Evolutionary conservation across 1,284 basidiomycete species (phyloP).

Genomic region (Psilocybe mexicana): DNA sequence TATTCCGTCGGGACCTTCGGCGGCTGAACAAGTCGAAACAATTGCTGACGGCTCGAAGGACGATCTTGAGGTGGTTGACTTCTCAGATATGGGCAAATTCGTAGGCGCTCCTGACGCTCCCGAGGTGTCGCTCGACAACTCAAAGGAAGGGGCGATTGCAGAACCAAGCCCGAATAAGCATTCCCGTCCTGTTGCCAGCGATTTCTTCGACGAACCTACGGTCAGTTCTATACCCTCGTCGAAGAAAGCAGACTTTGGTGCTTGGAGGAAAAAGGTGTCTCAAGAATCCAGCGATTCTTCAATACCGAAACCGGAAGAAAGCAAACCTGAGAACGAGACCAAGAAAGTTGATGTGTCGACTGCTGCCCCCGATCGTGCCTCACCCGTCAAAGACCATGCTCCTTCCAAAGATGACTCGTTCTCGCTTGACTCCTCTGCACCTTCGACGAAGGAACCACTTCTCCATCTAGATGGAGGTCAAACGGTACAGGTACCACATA

Average conservation of each 20-base stretch:
- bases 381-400: slow-evolving; percentile 9
- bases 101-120: slow-evolving; percentile 43
- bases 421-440: slow-evolving; percentile 6
- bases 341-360: slow-evolving; percentile 5
- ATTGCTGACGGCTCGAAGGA: slow-evolving; percentile 53
- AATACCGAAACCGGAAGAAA: slow-evolving; percentile 4
- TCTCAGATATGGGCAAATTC: slow-evolving; percentile 71
- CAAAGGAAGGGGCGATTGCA: slow-evolving; percentile 15
- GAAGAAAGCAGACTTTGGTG: slow-evolving; percentile 34
- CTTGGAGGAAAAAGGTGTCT: slow-evolving; percentile 47
- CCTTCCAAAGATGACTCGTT: slow-evolving; percentile 2
- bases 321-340: slow-evolving; percentile 5
- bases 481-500: slow-evolving; percentile 21
- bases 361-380: slow-evolving; percentile 5
- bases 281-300: slow-evolving; percentile 15
- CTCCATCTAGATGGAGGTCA: slow-evolving; percentile 13
- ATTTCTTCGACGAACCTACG: slow-evolving; percentile 59
- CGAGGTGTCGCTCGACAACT: slow-evolving; percentile 16
- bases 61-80: slow-evolving; percentile 75
- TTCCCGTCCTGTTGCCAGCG: slow-evolving; percentile 58
- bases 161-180: slow-evolving; percentile 15
- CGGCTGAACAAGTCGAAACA: slow-evolving; percentile 47
- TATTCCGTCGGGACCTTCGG: slow-evolving; percentile 38
- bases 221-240: slow-evolving; percentile 19
- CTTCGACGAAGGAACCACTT: slow-evolving; percentile 16